Evolutionary conservation across 257 asterid genomes (phyloP), one percentile per base, ranked within the genome.

Genomic region (Schizonepeta tenuifolia): DNA sequence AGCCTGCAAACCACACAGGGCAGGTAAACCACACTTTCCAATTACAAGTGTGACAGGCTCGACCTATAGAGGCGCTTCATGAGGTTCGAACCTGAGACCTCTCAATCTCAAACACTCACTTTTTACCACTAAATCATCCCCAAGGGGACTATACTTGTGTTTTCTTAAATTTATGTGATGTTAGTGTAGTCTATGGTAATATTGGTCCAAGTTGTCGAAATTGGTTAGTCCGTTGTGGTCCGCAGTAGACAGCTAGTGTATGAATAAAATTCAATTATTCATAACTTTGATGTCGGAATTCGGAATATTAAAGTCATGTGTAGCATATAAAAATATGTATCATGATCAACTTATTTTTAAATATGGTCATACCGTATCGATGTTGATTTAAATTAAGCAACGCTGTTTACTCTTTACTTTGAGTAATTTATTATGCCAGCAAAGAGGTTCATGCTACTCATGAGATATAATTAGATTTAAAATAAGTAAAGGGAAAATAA

Each of bases 241-340:
- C 82, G 72, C 47, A 38, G 66, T 58, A 57, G 77, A 36, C 81
- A 77, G 69, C 81, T 33, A 71, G 70, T 53, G 22, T 51, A 60
- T 69, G 69, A 22, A 67, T 40, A 14, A 51, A 56, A 56, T 57
- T 77, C 81, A 77, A 77, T 65, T 64, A 64, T 65, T 55, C 70
- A 46, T 64, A 5, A 54, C 20, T 69, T 67, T 61, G 35, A 40
- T 69, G 60, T 55, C 56, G 63, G 50, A 67, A 21, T 22, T 50
- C 15, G n/a, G 13, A 47, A 6, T 36, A 4, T 46, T 55, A 3
- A 8, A 35, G 3, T 58, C 26, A 7, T 38, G 9, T 35, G n/a
- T 31, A 51, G 4, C 36, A 20, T 18, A 40, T 6, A 18, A 54
- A 50, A 38, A 33, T 33, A 13, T n/a, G n/a, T n/a, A n/a, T n/a